A percentile compares a stretch with the other conserved stretches of the same genome.
These are phyloP conservation scores for Onygenales sp. DNA, from an alignment of 2,329 filamentous ascomycete species.

Conservation along the genomic window DNA sequence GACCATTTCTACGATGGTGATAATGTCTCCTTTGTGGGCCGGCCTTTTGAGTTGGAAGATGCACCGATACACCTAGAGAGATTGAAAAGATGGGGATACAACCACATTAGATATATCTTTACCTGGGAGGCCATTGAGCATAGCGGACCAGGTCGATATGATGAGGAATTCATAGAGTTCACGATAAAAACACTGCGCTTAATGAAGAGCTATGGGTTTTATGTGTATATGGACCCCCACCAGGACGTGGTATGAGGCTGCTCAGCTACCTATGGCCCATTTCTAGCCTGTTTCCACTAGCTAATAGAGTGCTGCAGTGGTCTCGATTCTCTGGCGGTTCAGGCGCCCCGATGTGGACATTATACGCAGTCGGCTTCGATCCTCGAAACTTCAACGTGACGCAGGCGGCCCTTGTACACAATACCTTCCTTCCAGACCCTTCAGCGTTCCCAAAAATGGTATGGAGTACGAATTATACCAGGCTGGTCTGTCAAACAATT, in stretches of 20 bases:
- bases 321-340: constrained; percentile 90
- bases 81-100: constrained; percentile 84
- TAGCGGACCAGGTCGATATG: constrained; percentile 79
- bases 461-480: constrained; percentile 94
- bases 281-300: constrained; percentile 14
- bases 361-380: constrained; percentile 88
- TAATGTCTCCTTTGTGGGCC: constrained; percentile 75
- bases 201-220: constrained; percentile 86
- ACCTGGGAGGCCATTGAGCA: constrained; percentile 99
- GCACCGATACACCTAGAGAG: constrained; percentile 79
- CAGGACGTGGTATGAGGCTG: constrained; percentile 68
- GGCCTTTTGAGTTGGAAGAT: constrained; percentile 75
- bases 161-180: constrained; percentile 86
- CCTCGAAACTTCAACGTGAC: constrained; percentile 76
- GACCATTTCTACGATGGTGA: constrained; percentile 88
- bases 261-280: background rate
- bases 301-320: constrained; percentile 50
- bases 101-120: constrained; percentile 91
- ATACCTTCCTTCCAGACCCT: constrained; percentile 70
- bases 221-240: constrained; percentile 97
- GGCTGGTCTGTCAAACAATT: constrained; percentile 77
- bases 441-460: constrained; percentile 95
- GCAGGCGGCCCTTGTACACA: constrained; percentile 88
- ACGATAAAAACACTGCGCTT: constrained; percentile 76
- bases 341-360: constrained; percentile 93